phyloP scores from a whole-genome alignment of 2,329 filamentous ascomycete species.

The Magnaporthiopsis incrustans region DNA sequence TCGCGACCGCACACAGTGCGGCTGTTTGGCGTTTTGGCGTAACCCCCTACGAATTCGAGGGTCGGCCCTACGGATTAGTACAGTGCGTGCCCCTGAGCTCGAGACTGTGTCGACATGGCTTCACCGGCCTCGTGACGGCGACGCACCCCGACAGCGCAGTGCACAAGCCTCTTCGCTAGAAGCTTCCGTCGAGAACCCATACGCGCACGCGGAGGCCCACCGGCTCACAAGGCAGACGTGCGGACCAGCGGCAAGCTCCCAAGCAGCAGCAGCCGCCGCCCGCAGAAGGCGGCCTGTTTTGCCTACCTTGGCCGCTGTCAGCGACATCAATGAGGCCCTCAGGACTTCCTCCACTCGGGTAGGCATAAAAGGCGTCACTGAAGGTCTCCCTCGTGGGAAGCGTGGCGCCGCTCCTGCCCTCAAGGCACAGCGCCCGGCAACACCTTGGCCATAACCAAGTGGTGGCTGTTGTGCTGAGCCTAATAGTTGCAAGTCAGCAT shows the following conservation, averaged over 20 bases:
- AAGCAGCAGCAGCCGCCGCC: too few species aligned
- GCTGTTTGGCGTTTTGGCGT: not conserved
- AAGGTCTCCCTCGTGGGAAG: not conserved
- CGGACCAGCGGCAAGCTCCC: not conserved
- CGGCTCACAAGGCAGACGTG: not conserved
- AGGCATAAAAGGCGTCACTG: not conserved
- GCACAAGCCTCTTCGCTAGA: not conserved
- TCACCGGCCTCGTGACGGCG: not conserved
- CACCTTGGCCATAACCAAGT: not conserved
- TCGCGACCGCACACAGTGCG: not conserved
- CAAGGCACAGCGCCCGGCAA: not conserved
- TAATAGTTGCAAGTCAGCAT: not conserved
- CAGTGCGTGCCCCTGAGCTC: not conserved
- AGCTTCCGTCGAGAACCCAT: not conserved
- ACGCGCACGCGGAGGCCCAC: not conserved
- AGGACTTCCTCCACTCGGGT: not conserved
- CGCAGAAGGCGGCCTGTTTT: not conserved
- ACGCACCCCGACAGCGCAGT: not conserved
- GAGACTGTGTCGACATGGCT: not conserved
- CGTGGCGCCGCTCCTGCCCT: too few species aligned
- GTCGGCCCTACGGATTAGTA: not conserved
- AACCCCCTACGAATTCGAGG: too few species aligned
- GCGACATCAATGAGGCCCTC: not conserved
- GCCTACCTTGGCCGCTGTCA: not conserved
- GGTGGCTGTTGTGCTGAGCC: not conserved